Evolutionary conservation across 257 asterid genomes (phyloP).

Genomic region (Gentiana macrophylla): DNA sequence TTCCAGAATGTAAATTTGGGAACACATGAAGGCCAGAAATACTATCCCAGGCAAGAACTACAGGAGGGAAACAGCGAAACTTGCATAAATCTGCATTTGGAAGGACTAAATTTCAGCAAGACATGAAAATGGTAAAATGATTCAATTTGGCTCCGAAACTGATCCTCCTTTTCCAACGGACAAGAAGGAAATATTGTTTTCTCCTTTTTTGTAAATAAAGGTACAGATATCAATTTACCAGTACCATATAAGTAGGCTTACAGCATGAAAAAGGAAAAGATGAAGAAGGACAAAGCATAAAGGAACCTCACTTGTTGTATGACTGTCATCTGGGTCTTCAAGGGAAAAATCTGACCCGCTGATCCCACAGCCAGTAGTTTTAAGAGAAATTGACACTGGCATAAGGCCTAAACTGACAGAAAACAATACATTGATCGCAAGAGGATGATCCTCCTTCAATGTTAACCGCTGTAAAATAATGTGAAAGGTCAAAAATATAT

Average conservation of each 20-base stretch:
- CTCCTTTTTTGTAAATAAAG: background rate
- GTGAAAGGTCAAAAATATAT: slow-evolving; percentile 12
- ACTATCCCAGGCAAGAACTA: slow-evolving; percentile 93
- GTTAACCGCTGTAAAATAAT: slow-evolving; percentile 49
- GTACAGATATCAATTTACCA: background rate
- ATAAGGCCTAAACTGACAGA: slow-evolving; percentile 85
- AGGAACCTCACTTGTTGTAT: slow-evolving; percentile 48
- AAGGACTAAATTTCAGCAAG: slow-evolving; percentile 16
- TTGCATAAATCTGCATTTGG: slow-evolving; percentile 66
- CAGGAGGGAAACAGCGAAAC: slow-evolving; percentile 96
- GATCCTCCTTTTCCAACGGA: no score
- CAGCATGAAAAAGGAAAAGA: no score
- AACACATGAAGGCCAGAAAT: slow-evolving; percentile 86
- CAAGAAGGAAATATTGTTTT: no score
- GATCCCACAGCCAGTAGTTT: slow-evolving; percentile 90
- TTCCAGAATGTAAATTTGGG: slow-evolving; percentile 79
- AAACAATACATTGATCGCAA: slow-evolving; percentile 68
- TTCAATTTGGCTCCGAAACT: no score
- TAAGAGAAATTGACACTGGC: slow-evolving; percentile 60
- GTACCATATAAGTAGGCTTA: no score
- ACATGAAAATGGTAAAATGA: background rate
- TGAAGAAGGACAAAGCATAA: no score
- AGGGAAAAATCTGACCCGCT: slow-evolving; percentile 52
- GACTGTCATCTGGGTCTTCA: slow-evolving; percentile 58
- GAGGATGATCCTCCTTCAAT: slow-evolving; percentile 90